phyloP scores from a whole-genome alignment of 495 filamentous ascomycete genomes.

The Penicillium verhagenii region DNA sequence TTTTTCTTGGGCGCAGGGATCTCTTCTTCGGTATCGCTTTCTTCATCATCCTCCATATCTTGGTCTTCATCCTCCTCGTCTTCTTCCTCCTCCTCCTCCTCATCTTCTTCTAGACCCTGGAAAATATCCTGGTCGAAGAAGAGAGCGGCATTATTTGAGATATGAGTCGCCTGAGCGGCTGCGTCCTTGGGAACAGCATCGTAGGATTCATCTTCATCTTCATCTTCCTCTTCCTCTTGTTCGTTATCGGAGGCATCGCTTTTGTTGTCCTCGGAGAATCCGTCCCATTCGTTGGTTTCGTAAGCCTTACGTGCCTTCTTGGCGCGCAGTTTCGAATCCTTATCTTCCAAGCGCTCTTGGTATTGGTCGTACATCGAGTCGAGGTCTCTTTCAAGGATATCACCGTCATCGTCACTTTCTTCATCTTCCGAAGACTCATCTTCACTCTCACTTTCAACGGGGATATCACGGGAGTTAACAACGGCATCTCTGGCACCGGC shows the following conservation, averaged over 20 bases:
- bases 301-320: constrained; percentile 84
- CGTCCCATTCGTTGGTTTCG: constrained; percentile 86
- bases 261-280: constrained; percentile 72
- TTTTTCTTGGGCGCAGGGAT: constrained; percentile 18
- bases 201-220: constrained; percentile 56
- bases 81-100: constrained; percentile 39
- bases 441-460: constrained; percentile 54
- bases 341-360: constrained; percentile 71
- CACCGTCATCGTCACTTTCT: constrained; percentile 74
- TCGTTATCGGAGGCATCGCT: constrained; percentile 33
- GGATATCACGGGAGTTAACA: constrained; percentile 73
- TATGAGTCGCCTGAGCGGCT: constrained; percentile 45
- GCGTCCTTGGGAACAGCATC: constrained; percentile 46
- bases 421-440: constrained; percentile 58
- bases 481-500: constrained; percentile 67
- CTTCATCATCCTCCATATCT: constrained; percentile 44
- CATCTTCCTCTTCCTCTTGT: constrained; percentile 55
- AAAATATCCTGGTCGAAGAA: constrained; percentile 98
- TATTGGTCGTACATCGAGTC: constrained; percentile 85
- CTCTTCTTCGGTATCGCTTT: constrained; percentile 19
- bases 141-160: constrained; percentile 77
- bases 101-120: constrained; percentile 64
- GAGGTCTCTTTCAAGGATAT: constrained; percentile 77
- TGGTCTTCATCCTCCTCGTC: constrained; percentile 38
- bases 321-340: constrained; percentile 81